Evolutionary conservation across 2,329 filamentous ascomycete genomes (phyloP), one percentile per base, ranked within the genome.

Genomic region (Diaporthe amygdali): DNA sequence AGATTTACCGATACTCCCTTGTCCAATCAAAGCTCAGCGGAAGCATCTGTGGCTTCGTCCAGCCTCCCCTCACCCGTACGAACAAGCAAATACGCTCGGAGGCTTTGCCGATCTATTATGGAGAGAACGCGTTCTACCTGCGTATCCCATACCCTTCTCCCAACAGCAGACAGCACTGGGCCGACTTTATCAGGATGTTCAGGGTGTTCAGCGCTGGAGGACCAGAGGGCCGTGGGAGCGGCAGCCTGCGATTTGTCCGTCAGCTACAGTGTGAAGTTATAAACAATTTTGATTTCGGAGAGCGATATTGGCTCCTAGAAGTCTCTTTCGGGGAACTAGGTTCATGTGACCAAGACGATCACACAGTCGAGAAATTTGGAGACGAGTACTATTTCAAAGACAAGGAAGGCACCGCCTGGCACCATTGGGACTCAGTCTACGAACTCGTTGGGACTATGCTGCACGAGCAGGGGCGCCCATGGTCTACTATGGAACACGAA

Each of bases 31-130:
- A 2, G 25, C 20, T 30, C 41, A 0, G n/a, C 5, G 5, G 1
- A 25, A 17, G 51, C 30, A 34, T 44, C n/a, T 0, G 6, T 5
- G 32, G 37, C 8, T 37, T 61, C 46, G 10, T 6, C 14, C 67
- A 69, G 27, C 67, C 55, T 2, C 9, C 67, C 5, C 46, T 69
- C 3, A 15, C 46, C 1, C 46, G 46, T 7, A 32, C 41, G 5
- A 69, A 51, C 55, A 51, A 41, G 17, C 56, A 22, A 15, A 8
- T 52, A 15, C 67, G 67, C 17, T 9, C 25, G 12, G 67, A 69
- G 20, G 25, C 55, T 1, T 55, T 69, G 5, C 25, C 46, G 0
- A 46, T 64, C 27, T 69, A 64, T 46, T 69, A 69, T 14, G 27
- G 34, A 9, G 8, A 34, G 25, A 63, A 63, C 25, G 1, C 3